phyloP scores from a whole-genome alignment of 1,284 basidiomycete species.

The Trametes hirsuta region DNA sequence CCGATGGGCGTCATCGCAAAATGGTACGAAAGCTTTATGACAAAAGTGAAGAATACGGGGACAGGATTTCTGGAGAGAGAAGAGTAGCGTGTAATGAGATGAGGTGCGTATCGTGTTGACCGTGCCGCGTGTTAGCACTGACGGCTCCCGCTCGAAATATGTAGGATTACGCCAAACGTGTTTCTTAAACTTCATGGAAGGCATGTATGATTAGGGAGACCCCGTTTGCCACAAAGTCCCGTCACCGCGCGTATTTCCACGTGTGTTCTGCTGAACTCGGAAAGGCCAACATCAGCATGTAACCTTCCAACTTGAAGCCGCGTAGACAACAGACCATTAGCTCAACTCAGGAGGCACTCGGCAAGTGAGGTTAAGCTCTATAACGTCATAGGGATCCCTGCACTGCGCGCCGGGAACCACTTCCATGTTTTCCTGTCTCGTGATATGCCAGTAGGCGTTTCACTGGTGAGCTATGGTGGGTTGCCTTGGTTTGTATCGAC shows the following conservation, averaged over 20 bases:
- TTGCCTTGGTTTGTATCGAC: too few relatives aligned
- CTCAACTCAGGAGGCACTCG: neutral
- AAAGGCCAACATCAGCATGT: too few relatives aligned
- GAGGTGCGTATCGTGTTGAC: neutral
- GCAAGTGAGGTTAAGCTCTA: neutral
- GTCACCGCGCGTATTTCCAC: neutral
- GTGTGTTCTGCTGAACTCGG: too few relatives aligned
- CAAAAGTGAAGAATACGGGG: constrained; percentile 75
- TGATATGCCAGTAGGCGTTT: too few relatives aligned
- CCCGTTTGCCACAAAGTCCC: neutral
- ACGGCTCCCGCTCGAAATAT: neutral
- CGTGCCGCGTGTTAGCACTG: neutral
- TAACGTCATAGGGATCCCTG: too few relatives aligned
- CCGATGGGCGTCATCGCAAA: constrained; percentile 77
- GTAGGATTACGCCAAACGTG: too few relatives aligned
- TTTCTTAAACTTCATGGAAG: neutral
- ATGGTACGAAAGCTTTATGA: constrained; percentile 83
- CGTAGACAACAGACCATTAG: too few relatives aligned
- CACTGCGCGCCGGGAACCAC: too few relatives aligned
- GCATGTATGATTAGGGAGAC: neutral
- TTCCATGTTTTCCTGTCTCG: too few relatives aligned
- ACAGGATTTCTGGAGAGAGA: constrained; percentile 76
- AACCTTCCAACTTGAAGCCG: too few relatives aligned
- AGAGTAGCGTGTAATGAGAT: constrained; percentile 39
- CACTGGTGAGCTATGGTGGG: too few relatives aligned